A percentile compares a stretch with the other conserved stretches of the same genome.
phyloP scores from a whole-genome alignment of 192 early-diverging fungal species.

The Chytriomyces sp. region DNA sequence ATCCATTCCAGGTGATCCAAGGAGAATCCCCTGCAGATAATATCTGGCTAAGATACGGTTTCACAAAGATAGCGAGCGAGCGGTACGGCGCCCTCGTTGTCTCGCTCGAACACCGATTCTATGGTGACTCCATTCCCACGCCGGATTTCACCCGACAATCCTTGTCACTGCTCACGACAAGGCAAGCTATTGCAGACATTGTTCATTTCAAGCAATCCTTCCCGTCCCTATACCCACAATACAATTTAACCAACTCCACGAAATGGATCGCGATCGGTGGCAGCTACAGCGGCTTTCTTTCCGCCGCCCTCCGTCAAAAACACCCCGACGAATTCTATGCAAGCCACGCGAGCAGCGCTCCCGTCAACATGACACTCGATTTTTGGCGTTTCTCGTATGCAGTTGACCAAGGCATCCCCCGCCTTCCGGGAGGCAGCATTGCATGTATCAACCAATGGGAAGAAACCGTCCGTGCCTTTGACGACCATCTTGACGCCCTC shows the following conservation, averaged over 20 bases:
- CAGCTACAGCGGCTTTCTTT: neutral
- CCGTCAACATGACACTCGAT: neutral
- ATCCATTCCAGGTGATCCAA: neutral
- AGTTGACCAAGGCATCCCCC: neutral
- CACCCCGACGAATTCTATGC: neutral
- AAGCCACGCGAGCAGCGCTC: constrained; percentile 1
- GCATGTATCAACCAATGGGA: neutral
- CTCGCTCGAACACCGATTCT: neutral
- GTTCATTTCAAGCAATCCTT: neutral
- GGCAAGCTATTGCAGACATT: constrained; percentile 9
- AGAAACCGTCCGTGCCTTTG: neutral
- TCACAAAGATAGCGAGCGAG: neutral
- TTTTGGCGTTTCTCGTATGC: constrained; percentile 9
- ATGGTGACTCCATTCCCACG: neutral
- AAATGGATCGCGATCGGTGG: constrained; percentile 11
- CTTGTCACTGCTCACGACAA: neutral
- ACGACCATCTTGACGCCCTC: neutral
- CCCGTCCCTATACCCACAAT: neutral
- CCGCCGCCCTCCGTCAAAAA: neutral
- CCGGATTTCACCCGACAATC: neutral
- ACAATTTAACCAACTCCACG: neutral
- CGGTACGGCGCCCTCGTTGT: neutral
- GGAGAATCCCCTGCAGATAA: neutral
- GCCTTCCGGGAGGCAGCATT: neutral
- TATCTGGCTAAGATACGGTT: neutral